Conservation (phyloP, 2,329 filamentous ascomycete species). For the Plenodomus lindquistii region DNA sequence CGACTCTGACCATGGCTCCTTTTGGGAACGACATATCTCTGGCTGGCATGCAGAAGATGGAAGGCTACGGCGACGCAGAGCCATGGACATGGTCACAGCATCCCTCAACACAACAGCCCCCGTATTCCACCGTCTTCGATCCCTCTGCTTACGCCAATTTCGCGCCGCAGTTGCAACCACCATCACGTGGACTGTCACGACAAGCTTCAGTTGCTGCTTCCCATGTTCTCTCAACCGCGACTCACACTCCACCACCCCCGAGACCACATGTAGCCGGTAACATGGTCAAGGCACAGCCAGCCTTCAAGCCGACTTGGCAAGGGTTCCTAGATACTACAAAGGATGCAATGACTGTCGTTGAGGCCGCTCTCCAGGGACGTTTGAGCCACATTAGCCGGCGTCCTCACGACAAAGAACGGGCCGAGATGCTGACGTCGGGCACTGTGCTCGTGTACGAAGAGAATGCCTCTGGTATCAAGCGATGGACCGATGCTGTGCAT, state of each 20-base stretch:
- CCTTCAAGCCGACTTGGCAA: conserved; percentile 66
- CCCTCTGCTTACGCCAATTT: conserved; percentile 35
- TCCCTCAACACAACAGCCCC: conserved; percentile 25
- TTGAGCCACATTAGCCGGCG: conserved; percentile 78
- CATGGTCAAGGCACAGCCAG: conserved; percentile 43
- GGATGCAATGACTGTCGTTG: conserved; percentile 80
- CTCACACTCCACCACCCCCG: conserved; percentile 34
- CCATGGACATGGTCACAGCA: conserved; percentile 38
- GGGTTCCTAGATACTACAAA: conserved; percentile 70
- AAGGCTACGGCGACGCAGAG: conserved; percentile 36
- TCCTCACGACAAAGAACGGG: conserved; percentile 82
- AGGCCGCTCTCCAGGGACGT: conserved; percentile 72
- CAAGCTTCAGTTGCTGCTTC: conserved; percentile 39
- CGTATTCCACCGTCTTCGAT: conserved; percentile 36
- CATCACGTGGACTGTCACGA: conserved; percentile 25
- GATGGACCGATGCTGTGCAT: conserved; percentile 89
- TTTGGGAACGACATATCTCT: conserved; percentile 41
- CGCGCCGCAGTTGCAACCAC: conserved; percentile 21
- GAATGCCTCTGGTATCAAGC: conserved; percentile 85
- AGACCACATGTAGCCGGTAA: conserved; percentile 32
- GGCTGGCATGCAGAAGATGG: conserved; percentile 38
- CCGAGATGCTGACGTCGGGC: conserved; percentile 77
- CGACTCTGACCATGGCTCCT: conserved; percentile 42
- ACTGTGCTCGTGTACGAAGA: conserved; percentile 93
- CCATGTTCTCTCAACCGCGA: conserved; percentile 26